A percentile compares a stretch with the other conserved stretches of the same genome.
These are phyloP conservation scores for Fusarium sp. DNA, from an alignment of 2,329 filamentous ascomycete species.

Conservation along the genomic window DNA sequence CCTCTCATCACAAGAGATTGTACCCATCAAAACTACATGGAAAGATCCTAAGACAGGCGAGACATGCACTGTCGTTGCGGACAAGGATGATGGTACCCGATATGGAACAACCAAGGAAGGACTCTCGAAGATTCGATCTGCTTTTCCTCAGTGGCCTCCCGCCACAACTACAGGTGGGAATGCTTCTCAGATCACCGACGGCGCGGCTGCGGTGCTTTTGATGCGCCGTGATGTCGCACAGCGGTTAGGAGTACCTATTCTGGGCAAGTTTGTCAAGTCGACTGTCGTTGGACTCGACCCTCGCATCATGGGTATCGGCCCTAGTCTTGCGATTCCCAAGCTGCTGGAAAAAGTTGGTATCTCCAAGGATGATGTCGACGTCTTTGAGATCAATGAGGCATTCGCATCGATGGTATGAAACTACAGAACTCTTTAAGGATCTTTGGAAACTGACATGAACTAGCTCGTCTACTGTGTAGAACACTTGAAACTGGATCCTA, in stretches of 20 bases:
- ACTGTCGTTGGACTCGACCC: background rate
- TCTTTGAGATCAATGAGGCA: background rate
- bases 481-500: background rate
- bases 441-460: background rate
- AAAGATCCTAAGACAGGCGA: background rate
- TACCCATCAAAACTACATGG: background rate
- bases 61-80: background rate
- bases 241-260: background rate
- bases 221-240: background rate
- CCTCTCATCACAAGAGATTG: background rate
- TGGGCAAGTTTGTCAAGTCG: background rate
- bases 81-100: background rate
- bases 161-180: background rate
- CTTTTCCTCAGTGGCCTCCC: background rate
- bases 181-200: background rate
- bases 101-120: background rate
- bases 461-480: background rate
- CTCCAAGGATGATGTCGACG: background rate
- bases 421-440: background rate
- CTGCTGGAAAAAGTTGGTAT: background rate
- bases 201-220: background rate
- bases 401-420: background rate
- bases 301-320: background rate
- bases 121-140: background rate
- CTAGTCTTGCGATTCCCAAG: background rate